Base-by-base conservation (phyloP, 75 land plant genomes). In the Cunninghamia lanceolata region DNA sequence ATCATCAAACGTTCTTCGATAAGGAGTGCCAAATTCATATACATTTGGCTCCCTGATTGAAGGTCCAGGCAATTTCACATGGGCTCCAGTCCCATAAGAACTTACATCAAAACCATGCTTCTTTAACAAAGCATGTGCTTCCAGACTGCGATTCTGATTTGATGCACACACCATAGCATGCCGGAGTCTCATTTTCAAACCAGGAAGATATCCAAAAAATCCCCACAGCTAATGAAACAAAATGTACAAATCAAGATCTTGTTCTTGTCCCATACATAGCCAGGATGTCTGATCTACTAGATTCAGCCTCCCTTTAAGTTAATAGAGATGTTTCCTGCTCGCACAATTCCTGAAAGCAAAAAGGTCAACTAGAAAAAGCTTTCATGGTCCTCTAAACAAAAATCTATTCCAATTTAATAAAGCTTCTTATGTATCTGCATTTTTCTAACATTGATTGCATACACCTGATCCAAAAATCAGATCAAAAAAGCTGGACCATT, bases 11-110 rank as follows among this genome's bases (percentile, higher is more conserved):
- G n/a, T 98, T n/a, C 85, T 86, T 86, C 91, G 94, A 85, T 98
- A 2, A n/a, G 99, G 99, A 35, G 99, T 97, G 28, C 99, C 99
- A 86, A 97, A 97, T 52, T 93, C 93, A 88, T 96, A 98, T 38
- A 98, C 94, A 86, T 98, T 98, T 53, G 99, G 99, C 76, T 98
- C 95, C 38, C 95, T 86, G 59, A 95, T 88, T 17, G 99, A 96
- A n/a, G n/a, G n/a, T n/a, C n/a, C n/a, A n/a, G n/a, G n/a, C n/a
- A n/a, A n/a, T n/a, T n/a, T n/a, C n/a, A n/a, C n/a, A n/a, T n/a
- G n/a, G n/a, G n/a, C n/a, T n/a, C n/a, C n/a, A n/a, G n/a, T n/a
- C n/a, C n/a, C n/a, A n/a, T n/a, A n/a, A n/a, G n/a, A n/a, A n/a
- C n/a, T n/a, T n/a, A n/a, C n/a, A n/a, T n/a, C n/a, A n/a, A n/a